Conservation (phyloP, 1,284 basidiomycete genomes). For the Fomitopsis palustris region DNA sequence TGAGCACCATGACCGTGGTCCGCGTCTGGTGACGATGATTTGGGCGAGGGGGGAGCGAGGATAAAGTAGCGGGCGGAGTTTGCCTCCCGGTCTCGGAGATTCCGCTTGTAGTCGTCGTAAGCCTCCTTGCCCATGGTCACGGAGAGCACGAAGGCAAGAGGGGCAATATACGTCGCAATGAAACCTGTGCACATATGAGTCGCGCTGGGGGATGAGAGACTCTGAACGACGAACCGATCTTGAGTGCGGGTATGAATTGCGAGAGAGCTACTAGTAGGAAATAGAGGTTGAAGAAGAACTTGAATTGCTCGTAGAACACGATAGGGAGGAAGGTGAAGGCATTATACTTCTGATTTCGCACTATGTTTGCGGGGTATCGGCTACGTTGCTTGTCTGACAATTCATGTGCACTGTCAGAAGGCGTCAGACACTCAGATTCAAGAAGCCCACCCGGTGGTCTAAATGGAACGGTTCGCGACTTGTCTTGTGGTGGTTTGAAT, state of each 20-base stretch:
- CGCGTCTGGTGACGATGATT: conserved; percentile 25
- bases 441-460: conserved; percentile 59
- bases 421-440: background rate
- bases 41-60: conserved; percentile 50
- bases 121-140: conserved; percentile 99
- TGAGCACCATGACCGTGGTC: conserved; percentile 34
- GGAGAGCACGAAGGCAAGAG: conserved; percentile 89
- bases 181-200: conserved; percentile 57
- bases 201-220: no score
- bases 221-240: conserved; percentile 68
- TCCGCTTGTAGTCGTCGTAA: conserved; percentile 94
- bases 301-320: conserved; percentile 99
- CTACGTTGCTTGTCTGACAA: conserved; percentile 62
- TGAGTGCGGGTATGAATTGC: conserved; percentile 94
- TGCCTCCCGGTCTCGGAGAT: conserved; percentile 88
- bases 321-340: conserved; percentile 91
- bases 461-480: conserved; percentile 76
- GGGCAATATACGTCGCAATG: conserved; percentile 94
- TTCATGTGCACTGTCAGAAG: background rate
- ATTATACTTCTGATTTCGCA: conserved; percentile 99
- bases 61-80: conserved; percentile 92
- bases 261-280: conserved; percentile 96
- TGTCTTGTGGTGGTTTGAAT: conserved; percentile 47
- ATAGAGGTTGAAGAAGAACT: conserved; percentile 99
- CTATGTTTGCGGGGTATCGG: conserved; percentile 79